Evolutionary conservation across 768 basidiomycete genomes (phyloP), one percentile per base, ranked within the genome.

Genomic region (Lyophyllum atratum): DNA sequence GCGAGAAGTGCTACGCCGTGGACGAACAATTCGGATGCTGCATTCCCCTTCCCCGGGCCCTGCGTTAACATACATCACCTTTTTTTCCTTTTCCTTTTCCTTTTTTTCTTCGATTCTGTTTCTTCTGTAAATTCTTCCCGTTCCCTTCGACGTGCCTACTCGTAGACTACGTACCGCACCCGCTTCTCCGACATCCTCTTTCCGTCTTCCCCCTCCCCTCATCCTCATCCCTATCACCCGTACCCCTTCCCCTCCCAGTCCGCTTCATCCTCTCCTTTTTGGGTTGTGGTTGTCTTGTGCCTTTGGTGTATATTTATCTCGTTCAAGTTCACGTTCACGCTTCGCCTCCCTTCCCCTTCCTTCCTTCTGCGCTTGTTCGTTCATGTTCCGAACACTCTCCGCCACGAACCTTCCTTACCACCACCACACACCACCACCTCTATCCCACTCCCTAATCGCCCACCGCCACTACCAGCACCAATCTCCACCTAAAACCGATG

Each of bases 271-370:
- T 45, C 54, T 45, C 39, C 28, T 44, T 8, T 34, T 48, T 44
- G 21, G 49, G 59, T 55, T 47, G 45, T 26, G 33, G 34, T 43
- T 34, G 43, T 19, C 43, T 54, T 49, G 54, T 54, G 34, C 50
- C 42, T 59, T 62, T 62, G 57, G 51, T 54, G 46, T 59, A 54
- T 62, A 62, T 62, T 62, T 59, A 62, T 62, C 60, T 55, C 54
- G 34, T 59, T 56, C 45, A 49, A 22, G 28, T 54, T 48, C 34
- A 33, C 17, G 10, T 47, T 54, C 52, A 21, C 28, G 19, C 19
- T 21, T 21, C 14, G 17, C 45, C 22, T 19, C 15, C n/a, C 34
- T n/a, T 33, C 21, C 15, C 28, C 33, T n/a, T 3, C 10, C 10
- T 31, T 2, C n/a, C 29, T 22, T 3, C 12, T 12, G 1, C 1